Percentiles rank a stretch among this genome's conserved stretches.
Evolutionary conservation across 805 yeast species (phyloP).

Genomic region (Schwanniomyces pseudopolymorphus): DNA sequence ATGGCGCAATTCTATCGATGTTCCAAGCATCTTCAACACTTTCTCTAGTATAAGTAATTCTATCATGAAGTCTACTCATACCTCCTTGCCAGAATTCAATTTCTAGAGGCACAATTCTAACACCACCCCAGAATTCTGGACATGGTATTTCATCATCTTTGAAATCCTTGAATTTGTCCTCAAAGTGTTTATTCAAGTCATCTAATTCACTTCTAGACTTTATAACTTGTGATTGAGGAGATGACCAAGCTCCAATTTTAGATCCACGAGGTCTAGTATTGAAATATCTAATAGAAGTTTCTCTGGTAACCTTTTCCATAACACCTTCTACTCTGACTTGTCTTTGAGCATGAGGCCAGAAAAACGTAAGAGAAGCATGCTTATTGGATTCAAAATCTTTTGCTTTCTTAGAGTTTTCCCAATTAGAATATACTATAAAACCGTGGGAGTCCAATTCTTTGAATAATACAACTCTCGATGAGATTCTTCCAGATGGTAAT

Average conservation of each 20-base stretch:
- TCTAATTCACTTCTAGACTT: constrained; percentile 64
- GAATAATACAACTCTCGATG: constrained; percentile 79
- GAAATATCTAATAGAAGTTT: constrained; percentile 75
- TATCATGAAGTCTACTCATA: constrained; percentile 83
- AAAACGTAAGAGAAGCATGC: constrained; percentile 80
- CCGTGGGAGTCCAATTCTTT: constrained; percentile 88
- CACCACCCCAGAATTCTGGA: constrained; percentile 96
- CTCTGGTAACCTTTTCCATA: constrained; percentile 69
- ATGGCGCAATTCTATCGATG: constrained; percentile 69
- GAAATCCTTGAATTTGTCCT: constrained; percentile 56
- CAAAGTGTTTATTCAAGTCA: constrained; percentile 43
- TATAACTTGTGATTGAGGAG: constrained; percentile 76
- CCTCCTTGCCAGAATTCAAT: constrained; percentile 99
- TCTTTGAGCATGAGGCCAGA: constrained; percentile 89
- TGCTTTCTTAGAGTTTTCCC: constrained; percentile 84
- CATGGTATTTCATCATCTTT: constrained; percentile 71
- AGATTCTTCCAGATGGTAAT: constrained; percentile 87
- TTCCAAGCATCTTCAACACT: constrained; percentile 54
- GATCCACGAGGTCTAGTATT: constrained; percentile 90
- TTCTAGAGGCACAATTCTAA: constrained; percentile 82
- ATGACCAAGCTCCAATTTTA: constrained; percentile 94
- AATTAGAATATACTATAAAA: constrained; percentile 85
- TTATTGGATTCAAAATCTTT: constrained; percentile 70
- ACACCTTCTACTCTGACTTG: constrained; percentile 92
- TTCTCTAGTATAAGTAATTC: constrained; percentile 69